Conservation (phyloP, 2,329 filamentous ascomycete species). For the Tricladium varicosporioides region DNA sequence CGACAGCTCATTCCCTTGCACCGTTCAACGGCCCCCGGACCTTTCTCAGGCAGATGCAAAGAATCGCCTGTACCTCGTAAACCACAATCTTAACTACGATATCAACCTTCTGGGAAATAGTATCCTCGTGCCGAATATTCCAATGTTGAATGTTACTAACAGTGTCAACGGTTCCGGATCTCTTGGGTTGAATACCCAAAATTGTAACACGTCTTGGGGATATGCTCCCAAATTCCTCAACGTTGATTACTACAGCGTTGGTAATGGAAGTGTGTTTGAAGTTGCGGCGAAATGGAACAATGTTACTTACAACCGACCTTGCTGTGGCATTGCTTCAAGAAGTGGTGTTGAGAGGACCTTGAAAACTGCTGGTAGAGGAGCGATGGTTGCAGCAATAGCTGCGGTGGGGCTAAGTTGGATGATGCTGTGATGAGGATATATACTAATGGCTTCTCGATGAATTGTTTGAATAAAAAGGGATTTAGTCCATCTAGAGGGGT, state of each 20-base stretch:
- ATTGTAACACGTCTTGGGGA: conserved; percentile 62
- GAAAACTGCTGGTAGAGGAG: not conserved
- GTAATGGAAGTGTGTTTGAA: conserved; percentile 72
- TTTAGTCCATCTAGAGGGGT: not conserved
- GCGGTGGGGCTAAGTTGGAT: not conserved
- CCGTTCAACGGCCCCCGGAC: conserved; percentile 70
- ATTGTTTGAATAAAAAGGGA: not conserved
- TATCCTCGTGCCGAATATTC: conserved; percentile 70
- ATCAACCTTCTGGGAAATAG: conserved; percentile 63
- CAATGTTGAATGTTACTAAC: conserved; percentile 71
- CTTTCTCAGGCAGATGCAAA: conserved; percentile 52
- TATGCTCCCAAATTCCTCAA: conserved; percentile 75
- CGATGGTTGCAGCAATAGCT: not conserved
- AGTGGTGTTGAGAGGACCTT: conserved; percentile 20
- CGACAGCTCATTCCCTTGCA: conserved; percentile 70
- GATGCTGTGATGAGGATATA: not conserved
- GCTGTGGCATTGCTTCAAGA: conserved; percentile 49
- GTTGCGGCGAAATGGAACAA: conserved; percentile 70
- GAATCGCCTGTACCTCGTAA: conserved; percentile 74
- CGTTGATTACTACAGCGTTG: conserved; percentile 77
- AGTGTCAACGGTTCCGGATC: conserved; percentile 62
- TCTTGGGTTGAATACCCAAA: conserved; percentile 60
- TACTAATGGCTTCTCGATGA: not conserved
- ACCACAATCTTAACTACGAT: conserved; percentile 87
- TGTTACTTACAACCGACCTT: conserved; percentile 62